phyloP scores from a whole-genome alignment of 768 basidiomycete genomes.

The Boletus vinaceobasis region DNA sequence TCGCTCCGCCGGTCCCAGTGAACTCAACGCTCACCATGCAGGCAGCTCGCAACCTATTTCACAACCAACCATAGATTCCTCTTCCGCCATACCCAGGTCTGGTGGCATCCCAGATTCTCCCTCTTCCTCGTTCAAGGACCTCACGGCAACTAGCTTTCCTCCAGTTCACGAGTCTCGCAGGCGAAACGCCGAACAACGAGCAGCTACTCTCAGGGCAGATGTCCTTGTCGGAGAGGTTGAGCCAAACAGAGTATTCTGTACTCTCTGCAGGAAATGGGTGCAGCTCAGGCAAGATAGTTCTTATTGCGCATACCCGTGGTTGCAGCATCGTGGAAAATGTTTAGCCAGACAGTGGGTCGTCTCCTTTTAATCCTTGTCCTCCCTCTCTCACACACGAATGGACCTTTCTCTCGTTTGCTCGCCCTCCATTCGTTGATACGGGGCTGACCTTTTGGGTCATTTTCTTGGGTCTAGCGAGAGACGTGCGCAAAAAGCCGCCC shows the following conservation, averaged over 20 bases:
- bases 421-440: slow-evolving; percentile 1
- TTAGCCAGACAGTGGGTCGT: slow-evolving; percentile 61
- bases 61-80: slow-evolving; percentile 8
- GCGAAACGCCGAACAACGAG: slow-evolving; percentile 77
- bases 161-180: slow-evolving; percentile 63
- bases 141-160: slow-evolving; percentile 54
- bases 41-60: slow-evolving; percentile 20
- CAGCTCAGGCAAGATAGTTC: slow-evolving; percentile 75
- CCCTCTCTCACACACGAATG: slow-evolving; percentile 11
- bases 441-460: neutral
- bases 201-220: slow-evolving; percentile 66
- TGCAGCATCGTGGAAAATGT: slow-evolving; percentile 75
- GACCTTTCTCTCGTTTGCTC: neutral
- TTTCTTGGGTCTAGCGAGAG: slow-evolving; percentile 43
- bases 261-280: slow-evolving; percentile 77
- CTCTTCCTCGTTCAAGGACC: slow-evolving; percentile 49
- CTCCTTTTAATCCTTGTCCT: neutral
- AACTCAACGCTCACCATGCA: slow-evolving; percentile 17
- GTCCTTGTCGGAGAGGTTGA: slow-evolving; percentile 64
- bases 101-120: slow-evolving; percentile 27
- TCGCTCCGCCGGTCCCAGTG: slow-evolving; percentile 27
- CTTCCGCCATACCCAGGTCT: slow-evolving; percentile 11
- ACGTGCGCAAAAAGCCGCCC: slow-evolving; percentile 52
- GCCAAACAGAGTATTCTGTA: slow-evolving; percentile 71
- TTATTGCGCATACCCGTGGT: slow-evolving; percentile 81